Conservation (phyloP, 495 filamentous ascomycete genomes). For the Wilcoxina mikolae region DNA sequence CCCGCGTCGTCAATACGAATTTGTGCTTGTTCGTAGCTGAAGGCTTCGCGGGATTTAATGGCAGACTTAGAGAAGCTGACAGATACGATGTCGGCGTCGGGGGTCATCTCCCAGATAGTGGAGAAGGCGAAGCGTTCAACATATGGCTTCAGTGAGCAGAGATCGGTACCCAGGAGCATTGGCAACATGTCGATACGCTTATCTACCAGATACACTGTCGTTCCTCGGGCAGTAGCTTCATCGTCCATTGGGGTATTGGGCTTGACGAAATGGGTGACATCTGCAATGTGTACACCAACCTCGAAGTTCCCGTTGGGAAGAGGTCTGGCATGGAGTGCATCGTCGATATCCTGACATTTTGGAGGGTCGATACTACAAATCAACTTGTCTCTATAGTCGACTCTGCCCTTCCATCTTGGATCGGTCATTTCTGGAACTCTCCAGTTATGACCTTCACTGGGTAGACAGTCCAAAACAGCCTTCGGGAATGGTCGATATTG, state of each 20-base stretch:
- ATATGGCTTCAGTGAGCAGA: constrained; percentile 94
- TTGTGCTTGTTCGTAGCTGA: constrained; percentile 94
- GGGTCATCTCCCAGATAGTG: constrained; percentile 79
- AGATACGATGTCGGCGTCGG: constrained; percentile 68
- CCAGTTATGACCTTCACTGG: constrained; percentile 86
- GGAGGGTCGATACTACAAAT: constrained; percentile 96
- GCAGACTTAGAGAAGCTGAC: constrained; percentile 87
- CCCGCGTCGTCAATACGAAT: constrained; percentile 68
- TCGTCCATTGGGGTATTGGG: constrained; percentile 93
- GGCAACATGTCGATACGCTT: constrained; percentile 99
- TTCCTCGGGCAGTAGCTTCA: constrained; percentile 83
- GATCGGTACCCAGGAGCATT: constrained; percentile 82
- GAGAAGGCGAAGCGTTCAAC: constrained; percentile 97
- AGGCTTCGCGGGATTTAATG: constrained; percentile 93
- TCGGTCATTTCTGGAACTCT: constrained; percentile 68
- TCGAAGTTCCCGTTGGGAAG: constrained; percentile 90
- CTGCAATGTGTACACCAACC: constrained; percentile 97
- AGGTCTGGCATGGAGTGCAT: constrained; percentile 74
- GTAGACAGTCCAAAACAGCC: constrained; percentile 82
- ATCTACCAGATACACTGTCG: constrained; percentile 93
- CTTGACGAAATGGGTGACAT: constrained; percentile 96
- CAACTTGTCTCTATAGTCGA: constrained; percentile 68
- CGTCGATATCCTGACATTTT: constrained; percentile 95
- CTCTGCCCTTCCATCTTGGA: constrained; percentile 67
- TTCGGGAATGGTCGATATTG: constrained; percentile 97